Base-by-base conservation (phyloP, 495 filamentous ascomycete species). In the Neurospora cerealis region DNA sequence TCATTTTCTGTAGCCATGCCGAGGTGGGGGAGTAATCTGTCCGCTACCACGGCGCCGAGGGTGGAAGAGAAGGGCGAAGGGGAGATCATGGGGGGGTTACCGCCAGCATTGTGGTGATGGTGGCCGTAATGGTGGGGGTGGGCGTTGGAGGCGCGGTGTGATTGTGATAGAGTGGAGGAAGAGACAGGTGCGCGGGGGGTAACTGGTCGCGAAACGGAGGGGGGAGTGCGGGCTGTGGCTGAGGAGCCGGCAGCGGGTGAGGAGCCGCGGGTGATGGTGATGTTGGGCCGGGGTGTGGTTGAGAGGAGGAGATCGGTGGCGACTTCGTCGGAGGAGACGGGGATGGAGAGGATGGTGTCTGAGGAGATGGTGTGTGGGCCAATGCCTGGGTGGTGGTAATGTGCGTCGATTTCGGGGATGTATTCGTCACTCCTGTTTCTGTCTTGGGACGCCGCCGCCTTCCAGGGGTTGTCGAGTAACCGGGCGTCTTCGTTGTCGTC, bases 11-110 rank as follows among this genome's bases (percentile, higher is more conserved):
- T 5, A 2, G 39, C 69, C 44, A 48, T 82, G 28, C 54, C 81
- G 19, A 82, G 75, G 28, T 82, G 79, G 5, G 81, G 77, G 8
- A 84, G 78, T 17, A 87, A 72, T 36, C 79, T 81, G 69, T 87
- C 85, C 10, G 81, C 79, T 15, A 87, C 83, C 0, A 85, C 84
- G 8, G 83, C 85, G 37, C 76, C 83, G 28, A 87, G 79, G 2
- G 85, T 86, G 1, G 83, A 83, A 1, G 84, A 85, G 54, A 87
- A 79, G 0, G 85, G 85, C 0, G 83, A 86, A 17, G 85, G 84
- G 24, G 84, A 86, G 46, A 85, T 84, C 41, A 86, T 79, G 10
- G 79, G 73, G 21, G 78, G 77, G 24, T 62, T 62, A 9, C 54
- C 54, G 54, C 54, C 54, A 32, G 54, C 54, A 24, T 54, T 54